Evolutionary conservation across 2,329 filamentous ascomycete genomes (phyloP).

Genomic region (Colletotrichum simmondsii): DNA sequence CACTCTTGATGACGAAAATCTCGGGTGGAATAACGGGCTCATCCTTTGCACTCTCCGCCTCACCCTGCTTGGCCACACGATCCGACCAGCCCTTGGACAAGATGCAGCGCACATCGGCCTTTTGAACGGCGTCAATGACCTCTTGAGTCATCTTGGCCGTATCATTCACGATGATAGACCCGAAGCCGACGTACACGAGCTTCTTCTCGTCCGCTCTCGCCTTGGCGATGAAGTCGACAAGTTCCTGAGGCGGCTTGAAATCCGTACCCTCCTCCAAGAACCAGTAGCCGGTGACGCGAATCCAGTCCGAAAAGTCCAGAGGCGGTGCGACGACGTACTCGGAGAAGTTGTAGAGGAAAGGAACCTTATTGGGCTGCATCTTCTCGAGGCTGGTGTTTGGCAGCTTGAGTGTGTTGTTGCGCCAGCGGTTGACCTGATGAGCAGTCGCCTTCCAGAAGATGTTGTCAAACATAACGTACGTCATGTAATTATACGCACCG

Average conservation of each 20-base stretch:
- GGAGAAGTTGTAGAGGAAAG: conserved; percentile 97
- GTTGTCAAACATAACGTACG: conserved; percentile 95
- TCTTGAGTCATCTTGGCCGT: conserved; percentile 89
- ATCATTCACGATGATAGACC: conserved; percentile 93
- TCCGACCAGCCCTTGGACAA: conserved; percentile 98
- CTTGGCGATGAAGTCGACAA: conserved; percentile 84
- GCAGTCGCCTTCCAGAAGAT: conserved; percentile 97
- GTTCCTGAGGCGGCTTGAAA: conserved; percentile 80
- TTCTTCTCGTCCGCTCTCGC: conserved; percentile 87
- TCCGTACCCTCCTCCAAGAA: conserved; percentile 81
- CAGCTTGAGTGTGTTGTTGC: conserved; percentile 81
- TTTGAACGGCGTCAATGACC: conserved; percentile 90
- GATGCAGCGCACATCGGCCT: conserved; percentile 93
- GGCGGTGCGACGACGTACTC: conserved; percentile 94
- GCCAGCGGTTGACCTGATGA: conserved; percentile 92
- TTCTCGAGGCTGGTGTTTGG: conserved; percentile 87
- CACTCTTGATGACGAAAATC: conserved; percentile 88
- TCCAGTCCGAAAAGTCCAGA: conserved; percentile 97
- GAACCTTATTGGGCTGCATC: conserved; percentile 96
- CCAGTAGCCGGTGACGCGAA: conserved; percentile 97
- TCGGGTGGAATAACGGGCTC: conserved; percentile 78
- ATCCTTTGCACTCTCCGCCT: conserved; percentile 59
- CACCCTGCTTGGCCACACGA: conserved; percentile 56
- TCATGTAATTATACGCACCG: conserved; percentile 93
- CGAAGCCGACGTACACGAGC: conserved; percentile 96